Percentiles rank a stretch among this genome's conserved stretches.
Conservation (phyloP, 139 green algal species). For the Parachlorella kessleri region DNA sequence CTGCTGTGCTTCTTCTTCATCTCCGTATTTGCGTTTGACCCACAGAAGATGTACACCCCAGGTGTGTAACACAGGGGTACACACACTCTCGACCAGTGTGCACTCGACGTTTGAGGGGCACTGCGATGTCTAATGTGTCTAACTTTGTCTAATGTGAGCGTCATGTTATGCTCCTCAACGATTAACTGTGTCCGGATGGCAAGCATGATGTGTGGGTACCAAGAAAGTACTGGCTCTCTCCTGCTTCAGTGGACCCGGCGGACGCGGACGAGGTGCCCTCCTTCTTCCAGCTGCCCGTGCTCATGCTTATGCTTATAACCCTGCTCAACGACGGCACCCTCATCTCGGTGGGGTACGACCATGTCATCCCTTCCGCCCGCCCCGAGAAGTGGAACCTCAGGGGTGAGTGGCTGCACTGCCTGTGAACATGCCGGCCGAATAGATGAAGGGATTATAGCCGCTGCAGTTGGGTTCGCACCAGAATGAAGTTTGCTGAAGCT, state of each 20-base stretch:
- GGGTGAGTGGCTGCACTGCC: too few relatives aligned
- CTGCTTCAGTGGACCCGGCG: not conserved
- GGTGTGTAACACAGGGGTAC: too few relatives aligned
- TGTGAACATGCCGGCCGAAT: too few relatives aligned
- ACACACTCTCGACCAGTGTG: too few relatives aligned
- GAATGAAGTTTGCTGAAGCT: too few relatives aligned
- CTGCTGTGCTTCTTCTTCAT: slow-evolving; percentile 92
- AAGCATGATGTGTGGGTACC: too few relatives aligned
- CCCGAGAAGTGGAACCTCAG: slow-evolving; percentile 82
- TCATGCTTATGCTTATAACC: slow-evolving; percentile 91
- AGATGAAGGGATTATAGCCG: too few relatives aligned
- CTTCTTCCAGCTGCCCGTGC: slow-evolving; percentile 86
- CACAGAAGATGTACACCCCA: slow-evolving; percentile 36
- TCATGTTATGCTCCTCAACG: not conserved
- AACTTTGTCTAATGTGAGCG: too few relatives aligned
- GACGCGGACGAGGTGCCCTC: slow-evolving; percentile 37
- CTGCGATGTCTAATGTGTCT: too few relatives aligned
- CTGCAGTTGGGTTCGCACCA: too few relatives aligned
- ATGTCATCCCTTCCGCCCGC: slow-evolving; percentile 67
- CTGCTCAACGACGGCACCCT: slow-evolving; percentile 91
- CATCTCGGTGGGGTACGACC: slow-evolving; percentile 88
- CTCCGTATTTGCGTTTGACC: slow-evolving; percentile 71
- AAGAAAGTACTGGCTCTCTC: not conserved
- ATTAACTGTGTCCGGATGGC: not conserved
- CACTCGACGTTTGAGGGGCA: too few relatives aligned